Percentiles rank a stretch among this genome's conserved stretches.
Conservation (phyloP, 345 rosid species). For the Salix brachista region DNA sequence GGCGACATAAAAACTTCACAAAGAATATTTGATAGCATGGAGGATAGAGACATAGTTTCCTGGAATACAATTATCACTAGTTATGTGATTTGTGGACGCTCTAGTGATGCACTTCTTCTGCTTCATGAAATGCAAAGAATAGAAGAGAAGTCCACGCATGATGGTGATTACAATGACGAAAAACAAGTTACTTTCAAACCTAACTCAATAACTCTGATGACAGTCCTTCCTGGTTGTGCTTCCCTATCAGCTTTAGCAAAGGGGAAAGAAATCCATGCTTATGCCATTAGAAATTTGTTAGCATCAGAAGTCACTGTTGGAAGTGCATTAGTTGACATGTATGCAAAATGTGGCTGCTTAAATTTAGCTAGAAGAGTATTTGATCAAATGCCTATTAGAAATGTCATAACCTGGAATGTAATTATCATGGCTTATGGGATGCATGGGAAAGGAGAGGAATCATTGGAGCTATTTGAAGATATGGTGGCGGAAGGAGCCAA, state of each 20-base stretch:
- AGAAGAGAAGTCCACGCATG: slow-evolving; percentile 16
- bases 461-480: slow-evolving; percentile 50
- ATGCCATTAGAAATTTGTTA: slow-evolving; percentile 62
- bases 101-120: slow-evolving; percentile 54
- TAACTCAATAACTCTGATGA: slow-evolving; percentile 78
- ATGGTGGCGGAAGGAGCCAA: slow-evolving; percentile 43
- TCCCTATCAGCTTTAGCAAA: slow-evolving; percentile 67
- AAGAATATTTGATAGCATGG: slow-evolving; percentile 57
- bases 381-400: slow-evolving; percentile 56
- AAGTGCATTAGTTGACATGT: slow-evolving; percentile 89
- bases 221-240: slow-evolving; percentile 79
- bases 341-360: slow-evolving; percentile 84
- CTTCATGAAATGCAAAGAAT: slow-evolving; percentile 60
- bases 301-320: slow-evolving; percentile 78
- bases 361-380: slow-evolving; percentile 52
- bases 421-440: slow-evolving; percentile 91
- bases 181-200: slow-evolving; percentile 41
- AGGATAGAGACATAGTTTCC: slow-evolving; percentile 62
- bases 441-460: slow-evolving; percentile 76
- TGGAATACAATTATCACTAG: slow-evolving; percentile 90
- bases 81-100: slow-evolving; percentile 51
- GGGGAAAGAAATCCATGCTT: slow-evolving; percentile 88
- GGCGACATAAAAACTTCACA: slow-evolving; percentile 55
- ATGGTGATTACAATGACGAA: slow-evolving; percentile 15
- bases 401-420: slow-evolving; percentile 82